Conservation (phyloP, 345 rosid species). For the Toxicodendron radicans region DNA sequence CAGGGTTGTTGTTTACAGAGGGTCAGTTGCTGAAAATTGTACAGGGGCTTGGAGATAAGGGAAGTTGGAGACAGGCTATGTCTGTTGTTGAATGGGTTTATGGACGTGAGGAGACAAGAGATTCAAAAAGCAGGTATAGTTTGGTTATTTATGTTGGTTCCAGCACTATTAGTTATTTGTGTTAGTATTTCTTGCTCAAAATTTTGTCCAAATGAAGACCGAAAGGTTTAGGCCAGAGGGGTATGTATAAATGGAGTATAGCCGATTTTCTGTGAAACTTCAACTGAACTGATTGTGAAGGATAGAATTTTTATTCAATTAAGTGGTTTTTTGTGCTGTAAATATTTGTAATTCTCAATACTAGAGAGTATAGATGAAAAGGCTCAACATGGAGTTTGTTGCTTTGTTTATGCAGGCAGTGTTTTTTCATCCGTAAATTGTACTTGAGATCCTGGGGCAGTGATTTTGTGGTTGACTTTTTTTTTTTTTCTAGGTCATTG, state of each 20-base stretch:
- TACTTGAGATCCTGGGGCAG: background rate
- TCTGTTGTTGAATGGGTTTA: constrained; percentile 82
- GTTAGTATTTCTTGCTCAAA: background rate
- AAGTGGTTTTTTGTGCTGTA: background rate
- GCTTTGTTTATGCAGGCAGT: background rate
- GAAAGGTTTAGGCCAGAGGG: too few relatives aligned
- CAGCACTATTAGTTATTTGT: background rate
- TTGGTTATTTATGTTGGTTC: constrained; percentile 7
- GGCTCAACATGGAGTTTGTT: background rate
- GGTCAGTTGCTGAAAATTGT: constrained; percentile 82
- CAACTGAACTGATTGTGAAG: background rate
- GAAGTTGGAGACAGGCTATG: constrained; percentile 78
- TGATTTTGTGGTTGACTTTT: background rate
- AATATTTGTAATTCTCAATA: background rate
- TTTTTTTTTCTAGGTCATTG: background rate
- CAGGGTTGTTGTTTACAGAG: constrained; percentile 78
- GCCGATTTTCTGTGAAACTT: background rate
- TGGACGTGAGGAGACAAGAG: constrained; percentile 50
- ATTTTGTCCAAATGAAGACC: background rate
- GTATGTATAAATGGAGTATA: too few relatives aligned
- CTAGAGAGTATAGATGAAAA: background rate
- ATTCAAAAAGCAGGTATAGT: constrained; percentile 67
- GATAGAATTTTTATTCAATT: background rate
- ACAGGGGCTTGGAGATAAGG: constrained; percentile 60
- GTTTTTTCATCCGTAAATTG: background rate